Evolutionary conservation across 2,329 filamentous ascomycete genomes (phyloP).

Genomic region (Plectosphaerella sp.): DNA sequence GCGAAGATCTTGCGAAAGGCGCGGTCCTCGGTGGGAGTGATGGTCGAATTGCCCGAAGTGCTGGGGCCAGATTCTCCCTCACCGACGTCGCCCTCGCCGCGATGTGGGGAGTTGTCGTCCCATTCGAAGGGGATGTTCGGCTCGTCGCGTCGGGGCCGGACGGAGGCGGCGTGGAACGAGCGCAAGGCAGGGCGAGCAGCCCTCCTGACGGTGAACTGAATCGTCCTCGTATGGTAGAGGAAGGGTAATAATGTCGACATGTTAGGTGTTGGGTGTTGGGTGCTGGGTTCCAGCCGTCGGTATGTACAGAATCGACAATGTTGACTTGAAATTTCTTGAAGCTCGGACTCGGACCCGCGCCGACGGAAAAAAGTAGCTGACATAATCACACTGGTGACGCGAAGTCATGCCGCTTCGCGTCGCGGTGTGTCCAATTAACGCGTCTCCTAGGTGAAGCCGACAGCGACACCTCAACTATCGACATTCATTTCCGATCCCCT

Average conservation of each 20-base stretch:
- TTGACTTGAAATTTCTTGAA: not conserved
- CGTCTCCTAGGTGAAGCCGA: not conserved
- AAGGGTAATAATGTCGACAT: constrained; percentile 54
- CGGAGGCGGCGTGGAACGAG: constrained; percentile 14
- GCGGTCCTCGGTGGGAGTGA: constrained; percentile 52
- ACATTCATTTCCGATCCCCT: not conserved
- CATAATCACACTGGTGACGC: constrained; percentile 3
- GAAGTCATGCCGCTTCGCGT: constrained; percentile 6
- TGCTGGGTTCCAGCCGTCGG: not conserved
- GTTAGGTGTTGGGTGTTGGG: not conserved
- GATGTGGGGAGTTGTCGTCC: constrained; percentile 22
- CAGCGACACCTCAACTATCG: not conserved
- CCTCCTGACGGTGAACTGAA: constrained; percentile 27
- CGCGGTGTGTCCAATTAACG: constrained; percentile 4
- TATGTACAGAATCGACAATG: not conserved
- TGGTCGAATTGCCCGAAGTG: constrained; percentile 34
- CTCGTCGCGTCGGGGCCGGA: constrained; percentile 12
- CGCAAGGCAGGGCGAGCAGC: constrained; percentile 15
- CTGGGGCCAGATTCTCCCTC: constrained; percentile 1
- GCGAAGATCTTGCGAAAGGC: constrained; percentile 57
- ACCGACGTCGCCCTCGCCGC: not conserved
- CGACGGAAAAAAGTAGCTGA: not conserved
- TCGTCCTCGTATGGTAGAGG: constrained; percentile 67
- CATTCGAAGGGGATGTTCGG: constrained; percentile 49
- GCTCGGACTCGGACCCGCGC: not conserved